phyloP scores from a whole-genome alignment of 1,284 basidiomycete genomes.

The Ustilago tritici region DNA sequence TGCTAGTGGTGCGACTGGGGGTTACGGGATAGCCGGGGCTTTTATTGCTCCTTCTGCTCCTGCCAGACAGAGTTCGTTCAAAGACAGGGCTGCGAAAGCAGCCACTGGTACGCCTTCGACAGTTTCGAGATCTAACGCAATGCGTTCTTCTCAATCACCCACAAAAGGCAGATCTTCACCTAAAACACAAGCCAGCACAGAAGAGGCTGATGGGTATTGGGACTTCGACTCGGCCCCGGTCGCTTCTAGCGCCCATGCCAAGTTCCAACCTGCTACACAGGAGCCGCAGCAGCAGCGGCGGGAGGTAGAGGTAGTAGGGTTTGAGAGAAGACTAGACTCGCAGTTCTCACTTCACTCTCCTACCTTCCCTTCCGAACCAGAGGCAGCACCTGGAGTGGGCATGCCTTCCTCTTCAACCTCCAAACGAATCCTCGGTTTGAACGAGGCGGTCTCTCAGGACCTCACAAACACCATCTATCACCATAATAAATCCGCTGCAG shows the following conservation, averaged over 20 bases:
- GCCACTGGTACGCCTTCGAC: background rate
- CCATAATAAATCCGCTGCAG: background rate
- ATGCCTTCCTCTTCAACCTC: constrained; percentile 24
- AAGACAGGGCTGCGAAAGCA: background rate
- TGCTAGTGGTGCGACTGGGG: background rate
- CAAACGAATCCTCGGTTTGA: constrained; percentile 14
- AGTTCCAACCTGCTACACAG: background rate
- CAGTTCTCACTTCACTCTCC: constrained; percentile 24
- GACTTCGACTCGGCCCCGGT: constrained; percentile 12
- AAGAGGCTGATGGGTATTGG: constrained; percentile 9
- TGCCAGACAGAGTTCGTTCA: constrained; percentile 13
- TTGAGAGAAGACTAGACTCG: constrained; percentile 22
- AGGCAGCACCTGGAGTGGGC: background rate
- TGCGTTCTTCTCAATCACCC: constrained; percentile 17
- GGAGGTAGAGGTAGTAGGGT: constrained; percentile 14
- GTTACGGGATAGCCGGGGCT: constrained; percentile 26
- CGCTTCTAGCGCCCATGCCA: background rate
- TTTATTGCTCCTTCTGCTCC: constrained; percentile 27
- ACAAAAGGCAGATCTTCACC: constrained; percentile 10
- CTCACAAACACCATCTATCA: constrained; percentile 5
- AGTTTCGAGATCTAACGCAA: constrained; percentile 17
- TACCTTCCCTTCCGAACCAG: background rate
- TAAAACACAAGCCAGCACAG: background rate
- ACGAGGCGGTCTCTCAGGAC: constrained; percentile 9
- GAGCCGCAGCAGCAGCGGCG: background rate